Evolutionary conservation across 345 rosid species (phyloP).

Genomic region (Gynandropsis gynandra): DNA sequence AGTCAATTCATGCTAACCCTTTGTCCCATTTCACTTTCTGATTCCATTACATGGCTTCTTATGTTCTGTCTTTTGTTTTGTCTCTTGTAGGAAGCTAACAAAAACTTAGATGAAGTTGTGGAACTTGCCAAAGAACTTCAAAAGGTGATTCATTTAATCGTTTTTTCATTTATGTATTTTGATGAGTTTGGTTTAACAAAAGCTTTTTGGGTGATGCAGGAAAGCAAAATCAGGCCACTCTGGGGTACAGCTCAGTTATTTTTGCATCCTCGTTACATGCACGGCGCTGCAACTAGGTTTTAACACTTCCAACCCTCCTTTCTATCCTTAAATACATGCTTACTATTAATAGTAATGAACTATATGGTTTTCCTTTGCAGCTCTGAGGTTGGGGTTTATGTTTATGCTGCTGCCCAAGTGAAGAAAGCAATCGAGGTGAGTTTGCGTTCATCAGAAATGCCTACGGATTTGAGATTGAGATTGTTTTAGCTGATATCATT

Average conservation of each 20-base stretch:
- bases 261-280: constrained; percentile 95
- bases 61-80: not conserved
- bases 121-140: constrained; percentile 94
- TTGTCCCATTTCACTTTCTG: no score
- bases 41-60: no score
- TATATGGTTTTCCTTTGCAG: constrained; percentile 26
- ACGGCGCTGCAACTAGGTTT: constrained; percentile 95
- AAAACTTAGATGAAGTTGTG: constrained; percentile 85
- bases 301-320: not conserved
- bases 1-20: constrained; percentile 1
- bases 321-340: not conserved
- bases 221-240: constrained; percentile 57
- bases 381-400: constrained; percentile 80
- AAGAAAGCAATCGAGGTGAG: constrained; percentile 92
- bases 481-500: not conserved
- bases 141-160: constrained; percentile 30
- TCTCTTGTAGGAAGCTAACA: constrained; percentile 60
- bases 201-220: constrained; percentile 34
- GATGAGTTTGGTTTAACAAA: constrained; percentile 9
- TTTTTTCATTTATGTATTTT: not conserved
- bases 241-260: constrained; percentile 99
- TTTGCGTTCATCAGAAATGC: not conserved
- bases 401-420: constrained; percentile 96
- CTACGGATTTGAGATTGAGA: not conserved
- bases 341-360: not conserved